Conservation (phyloP, 768 basidiomycete genomes). For the Kwoniella shandongensis region DNA sequence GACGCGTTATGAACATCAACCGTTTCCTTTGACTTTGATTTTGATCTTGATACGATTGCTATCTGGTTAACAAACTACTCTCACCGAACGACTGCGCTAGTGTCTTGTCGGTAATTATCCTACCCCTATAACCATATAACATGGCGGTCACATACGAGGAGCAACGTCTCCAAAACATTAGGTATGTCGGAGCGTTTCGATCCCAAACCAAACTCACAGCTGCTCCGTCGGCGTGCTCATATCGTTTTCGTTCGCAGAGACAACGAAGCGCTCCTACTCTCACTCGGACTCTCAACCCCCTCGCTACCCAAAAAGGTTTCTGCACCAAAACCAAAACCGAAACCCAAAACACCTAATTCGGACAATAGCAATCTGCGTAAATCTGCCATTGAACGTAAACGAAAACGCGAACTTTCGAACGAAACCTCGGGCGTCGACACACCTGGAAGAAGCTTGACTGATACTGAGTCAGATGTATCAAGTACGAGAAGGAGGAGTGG, state of each 20-base stretch:
- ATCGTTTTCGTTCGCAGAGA: constrained; percentile 14
- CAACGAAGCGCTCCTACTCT: constrained; percentile 42
- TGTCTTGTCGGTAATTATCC: too few relatives aligned
- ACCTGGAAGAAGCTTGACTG: not conserved
- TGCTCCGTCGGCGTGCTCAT: not conserved
- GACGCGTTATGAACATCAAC: too few relatives aligned
- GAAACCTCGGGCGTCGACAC: not conserved
- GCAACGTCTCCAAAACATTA: constrained; percentile 39
- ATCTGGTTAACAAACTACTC: too few relatives aligned
- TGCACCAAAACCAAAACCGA: not conserved
- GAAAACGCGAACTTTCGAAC: not conserved
- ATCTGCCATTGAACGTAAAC: not conserved
- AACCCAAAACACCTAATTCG: not conserved
- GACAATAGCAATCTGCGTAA: not conserved
- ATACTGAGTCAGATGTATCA: too few relatives aligned
- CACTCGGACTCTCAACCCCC: constrained; percentile 34
- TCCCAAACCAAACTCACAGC: too few relatives aligned
- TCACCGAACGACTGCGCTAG: too few relatives aligned
- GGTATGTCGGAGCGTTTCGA: constrained; percentile 16
- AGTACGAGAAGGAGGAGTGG: constrained; percentile 21
- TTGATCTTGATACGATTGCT: too few relatives aligned
- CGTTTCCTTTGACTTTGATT: too few relatives aligned
- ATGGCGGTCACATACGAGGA: constrained; percentile 31
- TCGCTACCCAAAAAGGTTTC: constrained; percentile 1
- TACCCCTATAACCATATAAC: not conserved